Base-by-base conservation (phyloP, 2,329 filamentous ascomycete species). In the Nigrograna mackinnonii region DNA sequence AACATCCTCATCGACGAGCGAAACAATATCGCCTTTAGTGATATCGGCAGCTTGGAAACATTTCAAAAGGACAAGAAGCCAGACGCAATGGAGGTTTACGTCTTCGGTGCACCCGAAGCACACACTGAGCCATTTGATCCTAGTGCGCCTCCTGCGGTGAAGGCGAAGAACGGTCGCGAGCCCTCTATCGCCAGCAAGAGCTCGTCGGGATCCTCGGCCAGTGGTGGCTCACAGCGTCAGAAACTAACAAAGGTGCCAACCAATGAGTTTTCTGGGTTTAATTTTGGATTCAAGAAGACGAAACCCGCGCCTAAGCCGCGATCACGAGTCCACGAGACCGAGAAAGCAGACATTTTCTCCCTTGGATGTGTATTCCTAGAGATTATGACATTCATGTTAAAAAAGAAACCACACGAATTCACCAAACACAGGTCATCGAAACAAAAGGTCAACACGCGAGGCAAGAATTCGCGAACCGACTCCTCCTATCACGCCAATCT, bases 321-420 rank as follows among this genome's bases (percentile, higher is more conserved):
- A 13, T 61, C 55, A 12, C 57, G 51, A 7, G 52, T 52, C 6
- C 54, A 68, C 30, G 64, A 71, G 16, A 67, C 63, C 11, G 60
- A 62, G 45, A 75, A 71, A 56, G 81, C 84, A 33, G 87, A 91
- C 60, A 73, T 91, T 16, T 91, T 87, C 67, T 87, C 85, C 3
- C 73, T 90, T 1, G 87, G 82, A 7, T 87, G 86, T 62, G 77
- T 90, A 38, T 86, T 86, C 46, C 72, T 90, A 13, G 87, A 91
- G 50, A 77, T 91, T 21, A 60, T 90, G 16, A 83, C 83, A 17
- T 83, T 87, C 57, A 72, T 87, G 43, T 67, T 89, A 46, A 87
- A 88, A 62, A 83, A 84, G 52, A 81, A 83, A 39, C 76, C 80
- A 1, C 78, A 80, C 37, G 79, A 84, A 19, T 89, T 90, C 57